phyloP scores from a whole-genome alignment of 306 rosid genomes.

The Coriaria nepalensis region DNA sequence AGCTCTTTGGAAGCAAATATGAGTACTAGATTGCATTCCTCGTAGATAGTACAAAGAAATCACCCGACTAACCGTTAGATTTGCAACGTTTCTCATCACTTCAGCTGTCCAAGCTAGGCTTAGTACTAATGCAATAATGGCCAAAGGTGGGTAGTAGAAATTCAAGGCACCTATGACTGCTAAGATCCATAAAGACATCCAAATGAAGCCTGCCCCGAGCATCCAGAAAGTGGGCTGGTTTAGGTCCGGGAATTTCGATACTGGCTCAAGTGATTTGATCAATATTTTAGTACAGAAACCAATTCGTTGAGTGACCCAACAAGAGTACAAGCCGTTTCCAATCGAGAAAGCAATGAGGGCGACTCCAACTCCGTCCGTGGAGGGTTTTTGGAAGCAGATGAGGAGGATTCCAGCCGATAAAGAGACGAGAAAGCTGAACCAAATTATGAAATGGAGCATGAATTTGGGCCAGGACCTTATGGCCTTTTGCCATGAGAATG shows the following conservation, averaged over 20 bases:
- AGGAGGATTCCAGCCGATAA: constrained; percentile 77
- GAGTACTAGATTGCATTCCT: constrained; percentile 12
- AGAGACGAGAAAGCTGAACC: constrained; percentile 55
- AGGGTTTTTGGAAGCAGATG: constrained; percentile 70
- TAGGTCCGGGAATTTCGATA: constrained; percentile 49
- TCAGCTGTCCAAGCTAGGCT: constrained; percentile 84
- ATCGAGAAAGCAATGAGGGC: constrained; percentile 69
- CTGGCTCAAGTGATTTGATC: constrained; percentile 61
- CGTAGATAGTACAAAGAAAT: constrained; percentile 76
- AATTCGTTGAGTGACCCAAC: constrained; percentile 63
- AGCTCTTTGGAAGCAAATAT: background rate
- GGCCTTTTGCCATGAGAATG: constrained; percentile 78
- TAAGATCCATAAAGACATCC: constrained; percentile 83
- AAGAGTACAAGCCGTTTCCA: constrained; percentile 76
- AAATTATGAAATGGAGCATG: constrained; percentile 72
- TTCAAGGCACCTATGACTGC: constrained; percentile 82
- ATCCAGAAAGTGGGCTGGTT: constrained; percentile 61
- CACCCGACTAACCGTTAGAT: constrained; percentile 77
- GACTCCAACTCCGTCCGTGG: constrained; percentile 73
- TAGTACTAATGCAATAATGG: constrained; percentile 36
- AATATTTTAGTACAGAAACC: constrained; percentile 57
- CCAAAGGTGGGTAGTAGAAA: constrained; percentile 62
- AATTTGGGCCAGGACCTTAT: constrained; percentile 60
- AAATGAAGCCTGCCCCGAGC: constrained; percentile 67
- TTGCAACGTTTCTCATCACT: constrained; percentile 85